These are phyloP conservation scores for Barbarea vulgaris DNA, from an alignment of 345 rosid species.

Conservation along the genomic window DNA sequence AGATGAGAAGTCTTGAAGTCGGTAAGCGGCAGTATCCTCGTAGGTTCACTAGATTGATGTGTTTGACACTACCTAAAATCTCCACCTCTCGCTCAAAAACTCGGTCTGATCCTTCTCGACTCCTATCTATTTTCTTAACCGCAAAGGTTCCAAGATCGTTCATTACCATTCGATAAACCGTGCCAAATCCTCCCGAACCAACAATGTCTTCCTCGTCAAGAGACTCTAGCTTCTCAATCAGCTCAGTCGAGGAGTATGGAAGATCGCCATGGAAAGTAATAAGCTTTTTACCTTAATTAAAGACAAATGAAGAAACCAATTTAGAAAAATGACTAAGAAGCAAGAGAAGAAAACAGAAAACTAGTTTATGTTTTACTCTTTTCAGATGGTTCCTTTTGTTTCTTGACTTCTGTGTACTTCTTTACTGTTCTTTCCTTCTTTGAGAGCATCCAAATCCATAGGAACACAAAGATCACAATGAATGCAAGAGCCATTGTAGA, in stretches of 20 bases:
- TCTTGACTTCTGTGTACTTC: conserved; percentile 87
- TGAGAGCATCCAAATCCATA: conserved; percentile 76
- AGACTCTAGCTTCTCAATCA: conserved; percentile 88
- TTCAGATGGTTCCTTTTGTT: conserved; percentile 71
- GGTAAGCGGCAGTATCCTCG: conserved; percentile 96
- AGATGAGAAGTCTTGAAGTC: conserved; percentile 80
- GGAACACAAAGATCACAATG: conserved; percentile 63
- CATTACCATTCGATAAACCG: conserved; percentile 96
- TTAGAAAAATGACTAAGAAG: not conserved
- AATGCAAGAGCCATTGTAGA: conserved; percentile 73
- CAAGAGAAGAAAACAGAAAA: not conserved
- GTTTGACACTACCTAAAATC: conserved; percentile 93
- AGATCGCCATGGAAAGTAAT: conserved; percentile 96
- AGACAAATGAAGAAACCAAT: not conserved
- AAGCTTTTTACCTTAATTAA: conserved; percentile 65
- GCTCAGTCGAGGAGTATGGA: conserved; percentile 85
- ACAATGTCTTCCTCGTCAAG: conserved; percentile 94
- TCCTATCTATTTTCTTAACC: conserved; percentile 83
- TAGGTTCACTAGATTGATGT: conserved; percentile 87
- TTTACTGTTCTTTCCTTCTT: conserved; percentile 90
- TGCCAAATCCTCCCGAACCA: conserved; percentile 98
- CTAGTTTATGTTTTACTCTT: conserved; percentile 41
- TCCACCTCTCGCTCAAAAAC: conserved; percentile 94
- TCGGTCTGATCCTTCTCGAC: conserved; percentile 90
- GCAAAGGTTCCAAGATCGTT: conserved; percentile 98